phyloP scores from a whole-genome alignment of 257 asterid genomes.

The Solanum medicagineum region DNA sequence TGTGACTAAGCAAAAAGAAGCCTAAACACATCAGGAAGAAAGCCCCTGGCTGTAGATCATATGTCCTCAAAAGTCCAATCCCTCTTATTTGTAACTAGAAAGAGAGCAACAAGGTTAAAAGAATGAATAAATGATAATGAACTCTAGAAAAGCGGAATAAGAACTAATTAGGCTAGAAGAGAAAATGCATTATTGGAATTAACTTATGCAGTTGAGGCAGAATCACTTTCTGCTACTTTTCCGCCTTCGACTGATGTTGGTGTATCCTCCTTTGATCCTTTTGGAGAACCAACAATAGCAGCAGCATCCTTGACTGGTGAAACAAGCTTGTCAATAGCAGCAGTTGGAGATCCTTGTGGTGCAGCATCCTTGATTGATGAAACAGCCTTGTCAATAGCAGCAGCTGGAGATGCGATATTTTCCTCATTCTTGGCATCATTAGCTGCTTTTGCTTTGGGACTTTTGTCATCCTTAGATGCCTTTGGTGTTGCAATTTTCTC shows the following conservation, averaged over 20 bases:
- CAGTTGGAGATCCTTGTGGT: conserved; percentile 3
- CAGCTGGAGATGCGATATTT: background rate
- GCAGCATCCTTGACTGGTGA: conserved; percentile 10
- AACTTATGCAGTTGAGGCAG: conserved; percentile 11
- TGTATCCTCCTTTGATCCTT: conserved; percentile 14
- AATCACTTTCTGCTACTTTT: conserved; percentile 14
- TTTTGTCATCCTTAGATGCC: conserved; percentile 7
- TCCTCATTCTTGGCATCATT: conserved; percentile 5
- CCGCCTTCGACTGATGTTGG: conserved; percentile 14
- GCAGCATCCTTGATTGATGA: conserved; percentile 4
- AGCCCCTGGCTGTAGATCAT: background rate
- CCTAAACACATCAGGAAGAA: background rate
- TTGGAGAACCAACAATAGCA: conserved; percentile 6
- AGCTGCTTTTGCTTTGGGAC: background rate
- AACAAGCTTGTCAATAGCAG: conserved; percentile 11
- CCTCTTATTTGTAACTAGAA: background rate
- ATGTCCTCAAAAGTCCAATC: background rate
- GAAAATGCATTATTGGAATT: background rate
- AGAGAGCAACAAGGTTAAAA: background rate
- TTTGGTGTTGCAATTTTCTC: conserved; percentile 4
- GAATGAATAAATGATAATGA: background rate
- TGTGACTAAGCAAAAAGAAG: background rate
- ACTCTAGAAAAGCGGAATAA: background rate
- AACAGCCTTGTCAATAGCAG: background rate
- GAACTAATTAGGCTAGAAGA: background rate